Evolutionary conservation across 192 early-diverging fungal species (phyloP), one percentile per base, ranked within the genome.

Genomic region (Chytriomyces sp.): DNA sequence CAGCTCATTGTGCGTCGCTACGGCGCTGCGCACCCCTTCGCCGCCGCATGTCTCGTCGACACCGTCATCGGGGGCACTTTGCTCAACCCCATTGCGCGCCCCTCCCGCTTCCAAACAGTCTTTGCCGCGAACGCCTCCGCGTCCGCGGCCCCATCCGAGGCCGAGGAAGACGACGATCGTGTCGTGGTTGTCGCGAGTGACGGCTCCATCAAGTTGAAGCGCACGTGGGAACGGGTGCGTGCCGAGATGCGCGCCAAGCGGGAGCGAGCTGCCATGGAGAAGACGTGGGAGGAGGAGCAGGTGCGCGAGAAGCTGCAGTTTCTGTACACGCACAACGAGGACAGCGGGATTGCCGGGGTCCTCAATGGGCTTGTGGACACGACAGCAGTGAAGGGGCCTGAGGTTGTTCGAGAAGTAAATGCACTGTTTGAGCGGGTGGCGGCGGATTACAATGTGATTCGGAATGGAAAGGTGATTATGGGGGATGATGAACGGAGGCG

Each of bases 21-120:
- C 61, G 72, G 72, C 30, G 31, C 72, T 33, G 12, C 28, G 14
- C 72, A 73, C 64, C 12, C 72, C 6, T 73, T 73, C 53, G 60
- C 52, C 14, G 61, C 59, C 14, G 72, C 72, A 6, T 73, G 38
- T 49, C 25, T 73, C 5, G 61, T 73, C 0, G 72, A 73, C 36
- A 26, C 55, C 2, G 72, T 73, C 10, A 73, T 73, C 39, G 72
- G 72, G 26, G 72, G 72, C 3, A 64, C 72, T n/a, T 49, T 73
- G 3, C 12, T n/a, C 3, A 30, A 58, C 14, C 2, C 30, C 17
- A 28, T 58, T 58, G 56, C n/a, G 22, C 32, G 17, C n/a, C 38
- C 59, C 12, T 25, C 59, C 25, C 12, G n/a, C 12, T 28, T 17
- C n/a, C 12, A 31, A 22, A n/a, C n/a, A n/a, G n/a, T n/a, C n/a